A percentile compares a stretch with the other conserved stretches of the same genome.
Evolutionary conservation across 2,329 filamentous ascomycete genomes (phyloP).

Genomic region (Alternaria infectoria): DNA sequence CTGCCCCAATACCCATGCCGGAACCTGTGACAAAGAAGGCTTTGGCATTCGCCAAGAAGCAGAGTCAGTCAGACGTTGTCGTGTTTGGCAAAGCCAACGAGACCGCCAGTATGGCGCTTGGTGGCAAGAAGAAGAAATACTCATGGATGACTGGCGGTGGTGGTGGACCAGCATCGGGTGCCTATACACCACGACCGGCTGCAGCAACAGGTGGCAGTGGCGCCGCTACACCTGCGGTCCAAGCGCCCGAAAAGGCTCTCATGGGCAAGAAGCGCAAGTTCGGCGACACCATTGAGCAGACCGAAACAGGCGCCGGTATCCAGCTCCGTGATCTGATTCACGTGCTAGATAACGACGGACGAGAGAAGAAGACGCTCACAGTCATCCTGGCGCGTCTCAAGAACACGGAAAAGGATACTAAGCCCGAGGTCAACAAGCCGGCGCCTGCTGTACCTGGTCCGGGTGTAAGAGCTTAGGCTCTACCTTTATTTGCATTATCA

Average conservation of each 20-base stretch:
- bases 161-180: slow-evolving; percentile 41
- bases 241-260: slow-evolving; percentile 49
- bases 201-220: slow-evolving; percentile 32
- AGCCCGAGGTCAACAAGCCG: slow-evolving; percentile 12
- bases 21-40: slow-evolving; percentile 83
- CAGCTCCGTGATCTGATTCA: slow-evolving; percentile 84
- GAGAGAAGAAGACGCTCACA: slow-evolving; percentile 62
- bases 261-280: slow-evolving; percentile 67
- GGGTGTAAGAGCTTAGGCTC: neutral
- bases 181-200: slow-evolving; percentile 42
- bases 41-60: slow-evolving; percentile 74
- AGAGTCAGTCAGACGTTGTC: slow-evolving; percentile 75
- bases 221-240: slow-evolving; percentile 30
- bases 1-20: slow-evolving; percentile 33
- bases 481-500: slow-evolving; percentile 18
- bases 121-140: slow-evolving; percentile 72
- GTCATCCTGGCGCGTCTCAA: slow-evolving; percentile 40
- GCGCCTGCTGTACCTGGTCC: slow-evolving; percentile 13
- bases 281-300: slow-evolving; percentile 80
- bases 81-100: slow-evolving; percentile 85
- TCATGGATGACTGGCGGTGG: slow-evolving; percentile 70
- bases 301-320: slow-evolving; percentile 76
- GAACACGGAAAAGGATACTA: slow-evolving; percentile 38
- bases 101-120: slow-evolving; percentile 79
- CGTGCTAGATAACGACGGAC: slow-evolving; percentile 79